Conservation (phyloP, 139 green algal species). For the Mesotaenium endlicherianum region DNA sequence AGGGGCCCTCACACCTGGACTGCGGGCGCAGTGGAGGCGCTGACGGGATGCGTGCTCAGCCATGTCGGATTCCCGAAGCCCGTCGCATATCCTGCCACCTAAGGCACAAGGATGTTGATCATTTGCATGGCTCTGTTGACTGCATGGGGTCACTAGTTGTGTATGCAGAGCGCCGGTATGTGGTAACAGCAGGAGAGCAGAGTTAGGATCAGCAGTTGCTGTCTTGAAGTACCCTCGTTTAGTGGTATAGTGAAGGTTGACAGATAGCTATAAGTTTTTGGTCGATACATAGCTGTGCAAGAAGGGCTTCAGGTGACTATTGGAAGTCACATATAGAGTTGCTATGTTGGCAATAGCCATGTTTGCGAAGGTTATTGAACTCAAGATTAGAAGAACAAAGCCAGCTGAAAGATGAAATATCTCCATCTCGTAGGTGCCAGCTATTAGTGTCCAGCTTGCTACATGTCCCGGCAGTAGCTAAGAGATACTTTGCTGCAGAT, state of each 20-base stretch:
- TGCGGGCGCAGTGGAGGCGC: not conserved
- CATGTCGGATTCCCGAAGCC: slow-evolving; percentile 80
- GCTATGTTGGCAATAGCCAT: no score
- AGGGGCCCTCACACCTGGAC: slow-evolving; percentile 9
- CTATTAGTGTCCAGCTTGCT: not conserved
- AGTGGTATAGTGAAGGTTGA: not conserved
- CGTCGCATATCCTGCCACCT: slow-evolving; percentile 66
- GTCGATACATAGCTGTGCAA: no score
- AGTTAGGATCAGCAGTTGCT: no score
- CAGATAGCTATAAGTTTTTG: not conserved
- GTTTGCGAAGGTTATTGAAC: not conserved
- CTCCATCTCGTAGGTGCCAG: not conserved
- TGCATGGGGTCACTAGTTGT: not conserved
- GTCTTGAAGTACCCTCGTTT: not conserved
- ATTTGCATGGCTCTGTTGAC: not conserved
- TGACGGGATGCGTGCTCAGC: slow-evolving; percentile 64
- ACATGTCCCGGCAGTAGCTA: not conserved
- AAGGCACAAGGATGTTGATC: not conserved
- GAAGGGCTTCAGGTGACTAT: no score
- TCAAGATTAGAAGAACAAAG: not conserved
- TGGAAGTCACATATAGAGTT: no score
- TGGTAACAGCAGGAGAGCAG: not conserved
- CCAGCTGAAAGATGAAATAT: not conserved
- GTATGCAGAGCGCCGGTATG: not conserved
- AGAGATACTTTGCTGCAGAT: not conserved